Evolutionary conservation across 2,329 filamentous ascomycete genomes (phyloP).

Genomic region (Harringtonia lauricola): DNA sequence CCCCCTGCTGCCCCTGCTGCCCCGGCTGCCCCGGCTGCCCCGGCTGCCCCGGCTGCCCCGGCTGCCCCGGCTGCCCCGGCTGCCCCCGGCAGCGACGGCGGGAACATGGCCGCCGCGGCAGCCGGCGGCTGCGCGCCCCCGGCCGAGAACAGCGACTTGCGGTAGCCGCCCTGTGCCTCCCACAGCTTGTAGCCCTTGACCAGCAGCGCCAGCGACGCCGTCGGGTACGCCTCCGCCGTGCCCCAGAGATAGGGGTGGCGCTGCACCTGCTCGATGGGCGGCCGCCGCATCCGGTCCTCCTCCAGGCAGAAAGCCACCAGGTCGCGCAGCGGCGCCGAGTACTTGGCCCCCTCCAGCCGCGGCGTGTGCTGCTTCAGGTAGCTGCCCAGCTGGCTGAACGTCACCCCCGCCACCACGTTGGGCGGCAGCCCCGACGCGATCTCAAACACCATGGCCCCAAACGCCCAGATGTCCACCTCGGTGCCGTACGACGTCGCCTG

Average conservation of each 20-base stretch:
- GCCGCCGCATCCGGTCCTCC: slow-evolving; percentile 55
- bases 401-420: slow-evolving; percentile 40
- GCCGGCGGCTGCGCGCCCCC: slow-evolving; percentile 38
- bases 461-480: slow-evolving; percentile 76
- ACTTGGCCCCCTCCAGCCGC: slow-evolving; percentile 58
- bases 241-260: slow-evolving; percentile 57
- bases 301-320: slow-evolving; percentile 65
- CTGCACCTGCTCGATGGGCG: slow-evolving; percentile 58
- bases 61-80: too few relatives aligned
- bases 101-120: background rate
- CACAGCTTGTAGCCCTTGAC: slow-evolving; percentile 65
- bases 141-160: slow-evolving; percentile 50
- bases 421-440: slow-evolving; percentile 70
- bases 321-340: slow-evolving; percentile 56
- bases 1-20: slow-evolving; percentile 17
- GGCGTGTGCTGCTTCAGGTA: slow-evolving; percentile 52
- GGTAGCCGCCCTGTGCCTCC: slow-evolving; percentile 62
- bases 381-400: slow-evolving; percentile 38
- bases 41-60: too few relatives aligned
- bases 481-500: slow-evolving; percentile 51
- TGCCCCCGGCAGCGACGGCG: too few relatives aligned
- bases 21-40: too few relatives aligned
- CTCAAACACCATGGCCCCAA: slow-evolving; percentile 70
- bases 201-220: slow-evolving; percentile 49
- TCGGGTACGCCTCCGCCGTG: slow-evolving; percentile 52